Evolutionary conservation across 1,284 basidiomycete genomes (phyloP).

Genomic region (Fomitopsis betulina): DNA sequence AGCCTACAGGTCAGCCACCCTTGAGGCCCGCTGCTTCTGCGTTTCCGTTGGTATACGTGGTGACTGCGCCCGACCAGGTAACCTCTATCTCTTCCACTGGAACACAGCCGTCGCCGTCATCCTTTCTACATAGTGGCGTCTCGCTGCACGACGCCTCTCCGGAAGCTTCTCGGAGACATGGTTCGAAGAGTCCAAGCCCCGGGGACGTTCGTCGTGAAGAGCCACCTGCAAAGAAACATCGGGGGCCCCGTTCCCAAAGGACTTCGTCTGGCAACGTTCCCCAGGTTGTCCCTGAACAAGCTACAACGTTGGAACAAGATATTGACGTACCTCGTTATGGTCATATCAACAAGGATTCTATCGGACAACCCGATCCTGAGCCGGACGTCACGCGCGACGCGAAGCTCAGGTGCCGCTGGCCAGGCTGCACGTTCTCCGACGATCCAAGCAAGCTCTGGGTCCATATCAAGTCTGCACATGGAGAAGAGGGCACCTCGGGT

Average conservation of each 20-base stretch:
- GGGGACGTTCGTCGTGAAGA: background rate
- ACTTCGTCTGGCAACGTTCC: background rate
- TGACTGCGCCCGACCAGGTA: background rate
- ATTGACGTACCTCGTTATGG: background rate
- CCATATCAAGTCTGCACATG: background rate
- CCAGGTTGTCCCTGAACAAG: background rate
- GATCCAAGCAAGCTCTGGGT: background rate
- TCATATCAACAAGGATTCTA: background rate
- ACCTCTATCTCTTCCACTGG: background rate
- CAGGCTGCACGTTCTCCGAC: background rate
- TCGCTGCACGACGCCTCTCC: too few species aligned
- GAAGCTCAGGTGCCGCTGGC: background rate
- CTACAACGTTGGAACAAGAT: background rate
- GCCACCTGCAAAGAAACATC: background rate
- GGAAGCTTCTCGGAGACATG: too few species aligned
- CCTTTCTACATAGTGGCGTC: background rate
- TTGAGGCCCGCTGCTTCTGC: too few species aligned
- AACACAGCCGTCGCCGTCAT: background rate
- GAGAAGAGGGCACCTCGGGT: background rate
- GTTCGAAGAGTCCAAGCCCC: too few species aligned
- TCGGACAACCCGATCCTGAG: background rate
- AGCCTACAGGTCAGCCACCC: background rate
- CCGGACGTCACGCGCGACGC: background rate
- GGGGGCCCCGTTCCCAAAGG: background rate
- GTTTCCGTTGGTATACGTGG: background rate